Evolutionary conservation across 768 basidiomycete species (phyloP).

Genomic region (Clavaria fumosa): DNA sequence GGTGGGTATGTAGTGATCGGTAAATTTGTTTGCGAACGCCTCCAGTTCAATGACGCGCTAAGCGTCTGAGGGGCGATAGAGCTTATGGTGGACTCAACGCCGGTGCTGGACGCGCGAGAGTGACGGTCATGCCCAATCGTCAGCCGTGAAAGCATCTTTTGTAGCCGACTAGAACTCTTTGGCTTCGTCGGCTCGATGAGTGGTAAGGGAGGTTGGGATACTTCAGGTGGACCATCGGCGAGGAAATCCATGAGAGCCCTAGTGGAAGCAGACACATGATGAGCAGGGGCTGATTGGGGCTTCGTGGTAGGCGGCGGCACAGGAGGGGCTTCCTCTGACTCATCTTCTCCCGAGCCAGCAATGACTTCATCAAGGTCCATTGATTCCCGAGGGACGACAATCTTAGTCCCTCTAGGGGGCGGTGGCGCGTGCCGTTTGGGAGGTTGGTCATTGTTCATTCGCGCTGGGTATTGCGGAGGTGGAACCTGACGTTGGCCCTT

Average conservation of each 20-base stretch:
- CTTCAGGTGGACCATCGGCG: constrained; percentile 37
- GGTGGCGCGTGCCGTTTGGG: too few relatives aligned
- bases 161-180: constrained; percentile 44
- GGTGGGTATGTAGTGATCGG: too few relatives aligned
- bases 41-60: constrained; percentile 10
- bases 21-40: constrained; percentile 29
- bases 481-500: constrained; percentile 13
- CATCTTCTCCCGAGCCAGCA: constrained; percentile 53
- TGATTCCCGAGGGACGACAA: constrained; percentile 47
- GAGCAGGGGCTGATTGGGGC: constrained; percentile 12
- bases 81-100: constrained; percentile 9
- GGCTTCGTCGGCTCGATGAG: constrained; percentile 23
- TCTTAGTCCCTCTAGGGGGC: constrained; percentile 35
- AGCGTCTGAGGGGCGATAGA: too few relatives aligned
- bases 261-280: constrained; percentile 28
- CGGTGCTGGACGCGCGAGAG: neutral
- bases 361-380: constrained; percentile 64
- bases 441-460: too few relatives aligned
- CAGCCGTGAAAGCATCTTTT: constrained; percentile 73
- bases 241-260: constrained; percentile 43
- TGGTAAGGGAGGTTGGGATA: constrained; percentile 15
- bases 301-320: constrained; percentile 10
- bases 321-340: constrained; percentile 10
- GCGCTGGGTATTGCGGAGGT: too few relatives aligned
- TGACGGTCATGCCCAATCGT: constrained; percentile 29